Conservation (phyloP, 164 flowering plant genomes). For the Macadamia tetraphylla region DNA sequence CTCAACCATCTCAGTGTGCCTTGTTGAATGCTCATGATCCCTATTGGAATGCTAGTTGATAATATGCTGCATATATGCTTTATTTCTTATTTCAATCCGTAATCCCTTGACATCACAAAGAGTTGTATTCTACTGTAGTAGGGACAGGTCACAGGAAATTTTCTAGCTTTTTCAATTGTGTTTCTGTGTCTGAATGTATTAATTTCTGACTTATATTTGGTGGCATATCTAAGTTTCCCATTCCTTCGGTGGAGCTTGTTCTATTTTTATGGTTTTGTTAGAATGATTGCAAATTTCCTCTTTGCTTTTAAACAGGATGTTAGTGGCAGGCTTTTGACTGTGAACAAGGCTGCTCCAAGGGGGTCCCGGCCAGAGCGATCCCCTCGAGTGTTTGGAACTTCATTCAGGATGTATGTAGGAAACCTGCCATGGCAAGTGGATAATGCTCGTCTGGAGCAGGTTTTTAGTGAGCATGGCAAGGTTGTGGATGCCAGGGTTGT, state of each 20-base stretch:
- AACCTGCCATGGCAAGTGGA: constrained; percentile 64
- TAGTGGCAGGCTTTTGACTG: constrained; percentile 71
- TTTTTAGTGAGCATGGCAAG: constrained; percentile 64
- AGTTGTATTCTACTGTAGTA: not conserved
- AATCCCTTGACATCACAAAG: not conserved
- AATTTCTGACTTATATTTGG: not conserved
- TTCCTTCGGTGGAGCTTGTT: not conserved
- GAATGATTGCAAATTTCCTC: not conserved
- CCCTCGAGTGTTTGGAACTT: constrained; percentile 40
- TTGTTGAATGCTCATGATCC: too few species aligned
- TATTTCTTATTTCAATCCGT: not conserved
- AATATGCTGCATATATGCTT: too few species aligned
- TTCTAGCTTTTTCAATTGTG: not conserved
- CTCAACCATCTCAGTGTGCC: too few species aligned
- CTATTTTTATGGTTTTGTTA: not conserved
- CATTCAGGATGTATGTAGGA: constrained; percentile 53
- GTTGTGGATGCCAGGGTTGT: constrained; percentile 58
- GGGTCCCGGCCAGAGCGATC: constrained; percentile 60
- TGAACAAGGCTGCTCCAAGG: constrained; percentile 85
- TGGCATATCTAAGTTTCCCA: not conserved
- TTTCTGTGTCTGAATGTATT: not conserved
- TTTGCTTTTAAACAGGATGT: constrained; percentile 46
- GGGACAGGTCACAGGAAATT: not conserved
- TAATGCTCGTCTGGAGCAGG: constrained; percentile 48
- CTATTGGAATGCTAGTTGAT: too few species aligned